Base-by-base conservation (phyloP, 2,329 filamentous ascomycete species). In the Sporothrix brunneoviolacea region DNA sequence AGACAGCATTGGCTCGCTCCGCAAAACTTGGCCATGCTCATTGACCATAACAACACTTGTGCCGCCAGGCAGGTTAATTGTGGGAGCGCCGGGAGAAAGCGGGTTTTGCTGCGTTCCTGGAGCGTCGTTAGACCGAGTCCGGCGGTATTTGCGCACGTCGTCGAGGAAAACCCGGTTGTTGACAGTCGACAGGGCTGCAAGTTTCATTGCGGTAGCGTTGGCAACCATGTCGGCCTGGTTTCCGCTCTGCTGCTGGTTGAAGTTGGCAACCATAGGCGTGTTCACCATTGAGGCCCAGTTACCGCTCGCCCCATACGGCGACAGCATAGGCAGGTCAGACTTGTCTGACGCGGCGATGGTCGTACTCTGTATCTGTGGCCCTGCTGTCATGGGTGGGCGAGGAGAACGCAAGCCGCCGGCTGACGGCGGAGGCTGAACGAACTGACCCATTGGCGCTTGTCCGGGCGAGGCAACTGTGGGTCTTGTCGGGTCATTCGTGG, bases 211-310 rank as follows among this genome's bases (percentile, higher is more conserved):
- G 15, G 93, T 97, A 22, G 93, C 93, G 64, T 97, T 98, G 53
- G 93, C 93, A 52, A 98, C 86, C 91, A 97, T 97, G 63, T 98
- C 93, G 15, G 90, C 91, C 66, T 96, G 91, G 41, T 73, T 74
- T 35, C 70, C 70, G 33, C 50, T 44, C 21, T 77, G 68, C 80
- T 84, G 60, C 68, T 78, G 55, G 56, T 78, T 84, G 68, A 97
- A 98, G 58, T 84, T 91, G 36, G 88, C 73, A 5, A 91, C 88
- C 86, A 97, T 94, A 2, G 93, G 93, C 2, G 93, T 98, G 70
- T 95, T 97, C 57, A 94, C 84, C 87, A 96, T 95, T 8, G 93
- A 97, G 21, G 93, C 93, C 93, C 93, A 98, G 73, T 93, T 97
- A 51, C 88, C 89, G 65, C 89, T 89, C 47, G 84, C 76, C 55